Percentiles rank a stretch among this genome's conserved stretches.
Conservation (phyloP, 768 basidiomycete species). For the Inosperma sp. region DNA sequence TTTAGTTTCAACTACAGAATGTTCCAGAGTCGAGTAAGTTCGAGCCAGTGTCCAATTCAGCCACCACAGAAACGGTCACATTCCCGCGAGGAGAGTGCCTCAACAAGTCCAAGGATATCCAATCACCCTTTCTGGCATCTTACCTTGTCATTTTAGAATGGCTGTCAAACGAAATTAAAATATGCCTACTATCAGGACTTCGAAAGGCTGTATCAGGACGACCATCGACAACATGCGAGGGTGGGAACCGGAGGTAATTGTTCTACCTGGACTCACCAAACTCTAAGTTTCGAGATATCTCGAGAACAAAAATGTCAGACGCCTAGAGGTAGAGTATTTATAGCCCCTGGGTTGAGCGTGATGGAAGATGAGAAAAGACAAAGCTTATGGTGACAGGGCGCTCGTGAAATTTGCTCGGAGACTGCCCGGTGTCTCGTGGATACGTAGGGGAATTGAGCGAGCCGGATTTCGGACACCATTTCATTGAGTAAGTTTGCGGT, state of each 20-base stretch:
- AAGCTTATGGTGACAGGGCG: constrained; percentile 40
- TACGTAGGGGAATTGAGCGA: constrained; percentile 23
- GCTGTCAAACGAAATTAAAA: neutral
- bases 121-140: constrained; percentile 30
- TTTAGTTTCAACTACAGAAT: neutral
- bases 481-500: constrained; percentile 44
- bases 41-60: neutral
- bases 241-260: constrained; percentile 42
- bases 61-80: neutral
- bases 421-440: constrained; percentile 12
- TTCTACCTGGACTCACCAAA: constrained; percentile 32
- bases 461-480: constrained; percentile 18
- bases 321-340: constrained; percentile 24
- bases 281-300: constrained; percentile 28
- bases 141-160: neutral
- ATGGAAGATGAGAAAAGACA: constrained; percentile 55
- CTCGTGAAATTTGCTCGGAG: constrained; percentile 20
- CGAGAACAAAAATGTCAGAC: constrained; percentile 40
- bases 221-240: constrained; percentile 55
- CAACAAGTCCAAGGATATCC: constrained; percentile 25
- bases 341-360: constrained; percentile 32
- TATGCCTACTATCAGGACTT: constrained; percentile 43
- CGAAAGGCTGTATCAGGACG: constrained; percentile 45
- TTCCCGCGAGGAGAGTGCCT: neutral
- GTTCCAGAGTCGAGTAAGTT: constrained; percentile 7